A percentile compares a stretch with the other conserved stretches of the same genome.
These are phyloP conservation scores for Macrotyloma uniflorum DNA, from an alignment of 306 rosid genomes.

Conservation along the genomic window DNA sequence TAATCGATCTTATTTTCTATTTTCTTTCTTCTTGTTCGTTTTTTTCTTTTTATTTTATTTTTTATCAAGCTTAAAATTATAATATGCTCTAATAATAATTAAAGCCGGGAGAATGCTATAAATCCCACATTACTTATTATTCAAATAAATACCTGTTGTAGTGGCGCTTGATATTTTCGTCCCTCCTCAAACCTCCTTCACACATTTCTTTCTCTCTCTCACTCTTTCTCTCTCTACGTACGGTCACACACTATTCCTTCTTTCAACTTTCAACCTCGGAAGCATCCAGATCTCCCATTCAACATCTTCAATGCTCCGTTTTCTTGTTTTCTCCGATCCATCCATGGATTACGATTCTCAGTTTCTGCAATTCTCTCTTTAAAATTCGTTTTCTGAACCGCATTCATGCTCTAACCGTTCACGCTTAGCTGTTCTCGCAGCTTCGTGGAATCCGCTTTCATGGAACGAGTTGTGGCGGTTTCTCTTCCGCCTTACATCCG, in stretches of 20 bases:
- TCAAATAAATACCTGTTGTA: constrained; percentile 3
- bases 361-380: neutral
- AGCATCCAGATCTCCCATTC: constrained; percentile 21
- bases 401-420: constrained; percentile 24
- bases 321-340: neutral
- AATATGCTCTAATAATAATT: no score
- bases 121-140: constrained; percentile 34
- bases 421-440: neutral
- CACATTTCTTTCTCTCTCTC: neutral
- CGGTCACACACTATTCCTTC: neutral
- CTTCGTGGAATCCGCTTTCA: constrained; percentile 13
- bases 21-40: no score
- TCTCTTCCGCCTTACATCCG: neutral
- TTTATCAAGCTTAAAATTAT: no score
- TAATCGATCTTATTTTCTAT: no score
- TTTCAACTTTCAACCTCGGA: neutral
- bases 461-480: neutral
- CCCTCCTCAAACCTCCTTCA: neutral
- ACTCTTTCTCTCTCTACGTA: neutral
- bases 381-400: neutral
- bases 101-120: constrained; percentile 30
- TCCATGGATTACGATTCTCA: neutral
- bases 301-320: neutral
- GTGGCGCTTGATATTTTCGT: constrained; percentile 42
- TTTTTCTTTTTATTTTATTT: no score